These are phyloP conservation scores for Pythium monospermum DNA, from an alignment of 352 stramenopile genomes.

Conservation along the genomic window DNA sequence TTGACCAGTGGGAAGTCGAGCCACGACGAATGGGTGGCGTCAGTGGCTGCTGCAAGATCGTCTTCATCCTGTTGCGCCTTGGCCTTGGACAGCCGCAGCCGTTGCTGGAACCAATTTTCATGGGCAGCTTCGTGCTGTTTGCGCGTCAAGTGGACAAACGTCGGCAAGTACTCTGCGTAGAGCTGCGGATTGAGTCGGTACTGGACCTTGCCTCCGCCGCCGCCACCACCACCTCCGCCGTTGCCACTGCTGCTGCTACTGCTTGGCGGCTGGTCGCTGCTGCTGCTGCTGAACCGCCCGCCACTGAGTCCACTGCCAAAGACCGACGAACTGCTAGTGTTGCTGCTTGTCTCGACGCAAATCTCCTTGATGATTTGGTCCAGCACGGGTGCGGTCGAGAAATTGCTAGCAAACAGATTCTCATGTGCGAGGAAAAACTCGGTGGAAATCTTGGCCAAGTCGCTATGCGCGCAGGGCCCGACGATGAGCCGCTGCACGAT, in stretches of 20 bases:
- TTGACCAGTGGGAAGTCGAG: constrained; percentile 82
- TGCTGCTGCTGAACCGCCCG: neutral
- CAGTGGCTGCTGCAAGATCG: constrained; percentile 31
- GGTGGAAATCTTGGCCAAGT: constrained; percentile 79
- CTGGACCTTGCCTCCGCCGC: constrained; percentile 50
- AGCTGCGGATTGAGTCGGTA: constrained; percentile 80
- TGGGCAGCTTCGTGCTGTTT: constrained; percentile 86
- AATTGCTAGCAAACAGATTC: constrained; percentile 64
- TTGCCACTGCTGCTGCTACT: constrained; percentile 3
- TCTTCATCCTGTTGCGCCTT: constrained; percentile 56
- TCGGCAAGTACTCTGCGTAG: constrained; percentile 81
- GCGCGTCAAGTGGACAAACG: constrained; percentile 81
- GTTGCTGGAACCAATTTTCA: constrained; percentile 84
- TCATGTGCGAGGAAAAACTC: constrained; percentile 79
- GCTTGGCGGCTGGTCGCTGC: neutral
- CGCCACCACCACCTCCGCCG: constrained; percentile 11
- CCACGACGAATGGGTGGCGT: constrained; percentile 74
- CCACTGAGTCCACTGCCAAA: neutral
- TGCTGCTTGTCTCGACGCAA: constrained; percentile 26
- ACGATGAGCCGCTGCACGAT: constrained; percentile 81
- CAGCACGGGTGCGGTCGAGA: constrained; percentile 58
- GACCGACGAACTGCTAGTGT: neutral
- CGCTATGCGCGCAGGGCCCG: constrained; percentile 73
- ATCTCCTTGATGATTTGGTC: constrained; percentile 81
- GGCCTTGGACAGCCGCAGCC: constrained; percentile 59